phyloP scores from a whole-genome alignment of 23 red algal species.

The Agarophyton chilense region DNA sequence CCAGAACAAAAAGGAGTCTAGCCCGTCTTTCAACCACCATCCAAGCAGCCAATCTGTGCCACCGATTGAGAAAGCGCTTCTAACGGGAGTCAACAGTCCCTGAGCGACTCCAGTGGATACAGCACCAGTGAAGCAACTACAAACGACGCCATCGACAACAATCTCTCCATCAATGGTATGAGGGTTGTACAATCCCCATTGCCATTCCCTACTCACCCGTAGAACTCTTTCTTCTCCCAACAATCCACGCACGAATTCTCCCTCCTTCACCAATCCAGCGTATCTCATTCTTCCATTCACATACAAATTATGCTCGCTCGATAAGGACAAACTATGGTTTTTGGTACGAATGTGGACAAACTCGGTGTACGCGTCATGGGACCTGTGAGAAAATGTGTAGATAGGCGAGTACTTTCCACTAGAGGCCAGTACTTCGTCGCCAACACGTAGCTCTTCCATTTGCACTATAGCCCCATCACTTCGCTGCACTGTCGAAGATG shows the following conservation, averaged over 20 bases:
- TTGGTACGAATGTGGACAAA: slow-evolving; percentile 28
- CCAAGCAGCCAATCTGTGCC: neutral
- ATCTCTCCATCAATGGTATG: slow-evolving; percentile 37
- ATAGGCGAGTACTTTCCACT: slow-evolving; percentile 26
- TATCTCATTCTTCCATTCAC: slow-evolving; percentile 22
- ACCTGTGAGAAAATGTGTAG: slow-evolving; percentile 57
- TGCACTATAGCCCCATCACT: neutral
- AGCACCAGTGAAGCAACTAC: slow-evolving; percentile 28
- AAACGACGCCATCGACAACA: slow-evolving; percentile 26
- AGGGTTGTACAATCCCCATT: slow-evolving; percentile 31
- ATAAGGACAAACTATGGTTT: neutral
- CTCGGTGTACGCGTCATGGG: neutral
- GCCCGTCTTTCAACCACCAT: neutral
- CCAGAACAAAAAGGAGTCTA: neutral
- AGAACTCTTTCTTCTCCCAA: neutral
- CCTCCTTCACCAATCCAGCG: neutral
- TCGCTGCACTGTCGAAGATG: slow-evolving; percentile 38
- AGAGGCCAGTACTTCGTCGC: slow-evolving; percentile 37
- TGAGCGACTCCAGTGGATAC: neutral
- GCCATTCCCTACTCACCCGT: neutral
- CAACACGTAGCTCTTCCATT: slow-evolving; percentile 57
- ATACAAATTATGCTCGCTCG: slow-evolving; percentile 16
- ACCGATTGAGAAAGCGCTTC: neutral
- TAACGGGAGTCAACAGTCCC: slow-evolving; percentile 3
- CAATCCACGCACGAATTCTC: slow-evolving; percentile 2